A percentile compares a stretch with the other conserved stretches of the same genome.
Evolutionary conservation across 441 rosid species (phyloP).

Genomic region (Syzygium malaccense): DNA sequence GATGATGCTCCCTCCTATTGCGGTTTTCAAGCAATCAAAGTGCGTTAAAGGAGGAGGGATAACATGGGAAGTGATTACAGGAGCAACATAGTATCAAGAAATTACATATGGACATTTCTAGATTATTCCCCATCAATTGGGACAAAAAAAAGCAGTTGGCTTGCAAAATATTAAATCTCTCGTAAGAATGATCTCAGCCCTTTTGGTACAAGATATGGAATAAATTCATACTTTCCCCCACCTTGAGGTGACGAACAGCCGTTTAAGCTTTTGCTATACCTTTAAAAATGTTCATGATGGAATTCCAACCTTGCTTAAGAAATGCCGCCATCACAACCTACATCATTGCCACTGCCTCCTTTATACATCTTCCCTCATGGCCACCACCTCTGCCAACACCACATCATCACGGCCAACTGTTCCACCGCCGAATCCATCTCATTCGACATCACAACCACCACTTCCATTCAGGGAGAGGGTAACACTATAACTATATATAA

Average conservation of each 20-base stretch:
- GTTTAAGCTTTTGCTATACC: neutral
- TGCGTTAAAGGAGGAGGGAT: neutral
- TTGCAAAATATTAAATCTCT: neutral
- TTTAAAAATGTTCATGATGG: neutral
- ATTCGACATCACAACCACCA: neutral
- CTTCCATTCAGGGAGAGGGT: neutral
- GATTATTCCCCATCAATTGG: neutral
- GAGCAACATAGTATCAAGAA: neutral
- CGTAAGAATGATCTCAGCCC: neutral
- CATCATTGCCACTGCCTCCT: neutral
- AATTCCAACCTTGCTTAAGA: neutral
- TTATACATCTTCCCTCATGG: neutral
- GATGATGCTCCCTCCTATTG: conserved; percentile 72
- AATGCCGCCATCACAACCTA: neutral
- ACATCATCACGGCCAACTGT: neutral
- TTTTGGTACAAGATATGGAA: neutral
- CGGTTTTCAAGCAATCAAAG: neutral
- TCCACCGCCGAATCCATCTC: neutral
- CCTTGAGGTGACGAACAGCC: neutral
- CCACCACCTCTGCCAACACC: neutral
- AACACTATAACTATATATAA: neutral
- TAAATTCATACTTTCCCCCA: neutral
- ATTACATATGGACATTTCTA: neutral
- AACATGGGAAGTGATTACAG: neutral
- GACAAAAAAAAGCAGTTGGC: neutral